Evolutionary conservation across 2,329 filamentous ascomycete genomes (phyloP).

Genomic region (Botryosphaeria dothidea): DNA sequence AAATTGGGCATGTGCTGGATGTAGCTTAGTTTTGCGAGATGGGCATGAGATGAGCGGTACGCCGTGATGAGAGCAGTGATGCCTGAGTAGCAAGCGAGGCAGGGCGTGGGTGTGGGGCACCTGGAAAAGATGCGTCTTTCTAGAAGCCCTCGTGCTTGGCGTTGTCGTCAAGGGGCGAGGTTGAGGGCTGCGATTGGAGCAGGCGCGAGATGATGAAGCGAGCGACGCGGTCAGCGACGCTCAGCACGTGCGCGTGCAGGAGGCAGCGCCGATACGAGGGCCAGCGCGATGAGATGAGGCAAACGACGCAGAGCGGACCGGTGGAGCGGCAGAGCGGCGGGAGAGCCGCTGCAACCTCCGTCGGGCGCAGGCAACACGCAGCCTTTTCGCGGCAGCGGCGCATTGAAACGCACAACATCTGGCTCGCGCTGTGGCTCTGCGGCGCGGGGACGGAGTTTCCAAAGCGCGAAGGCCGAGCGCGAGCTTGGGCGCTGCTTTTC

Average conservation of each 20-base stretch:
- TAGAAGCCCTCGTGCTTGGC: background rate
- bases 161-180: background rate
- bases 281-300: background rate
- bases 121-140: slow-evolving; percentile 2
- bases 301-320: background rate
- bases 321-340: background rate
- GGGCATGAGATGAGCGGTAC: background rate
- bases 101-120: background rate
- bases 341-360: background rate
- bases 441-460: background rate
- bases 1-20: background rate
- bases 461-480: background rate
- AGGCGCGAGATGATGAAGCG: slow-evolving; percentile 3
- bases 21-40: slow-evolving; percentile 4
- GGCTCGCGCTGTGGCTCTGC: background rate
- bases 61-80: background rate
- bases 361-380: background rate
- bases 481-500: background rate
- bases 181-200: background rate
- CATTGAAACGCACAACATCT: slow-evolving; percentile 1
- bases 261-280: background rate
- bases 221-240: slow-evolving; percentile 8
- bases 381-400: background rate
- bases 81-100: slow-evolving; percentile 7
- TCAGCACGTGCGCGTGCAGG: slow-evolving; percentile 12